Conservation (phyloP, 2,329 filamentous ascomycete genomes). For the Arthrobotrys sinensis region DNA sequence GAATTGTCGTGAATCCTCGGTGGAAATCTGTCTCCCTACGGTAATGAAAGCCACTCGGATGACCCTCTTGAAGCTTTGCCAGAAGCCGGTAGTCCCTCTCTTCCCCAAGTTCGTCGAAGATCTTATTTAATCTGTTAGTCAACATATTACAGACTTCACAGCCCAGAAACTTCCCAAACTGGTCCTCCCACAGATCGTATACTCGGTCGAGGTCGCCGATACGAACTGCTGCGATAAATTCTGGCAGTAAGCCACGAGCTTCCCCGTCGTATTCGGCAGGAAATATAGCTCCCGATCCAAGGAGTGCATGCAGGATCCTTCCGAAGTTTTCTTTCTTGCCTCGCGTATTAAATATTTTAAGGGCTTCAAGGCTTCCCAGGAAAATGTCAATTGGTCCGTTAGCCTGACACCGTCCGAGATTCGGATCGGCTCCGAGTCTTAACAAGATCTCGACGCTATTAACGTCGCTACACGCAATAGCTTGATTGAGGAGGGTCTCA, state of each 20-base stretch:
- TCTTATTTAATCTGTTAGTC: neutral
- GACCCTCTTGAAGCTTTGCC: no score
- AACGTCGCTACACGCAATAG: neutral
- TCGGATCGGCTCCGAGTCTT: neutral
- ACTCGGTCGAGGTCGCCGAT: neutral
- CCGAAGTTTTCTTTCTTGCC: neutral
- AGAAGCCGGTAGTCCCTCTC: neutral
- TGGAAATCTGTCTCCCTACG: no score
- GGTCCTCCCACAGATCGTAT: neutral
- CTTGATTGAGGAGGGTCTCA: slow-evolving; percentile 6
- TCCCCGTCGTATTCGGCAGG: neutral
- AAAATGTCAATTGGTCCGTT: no score
- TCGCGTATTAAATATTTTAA: neutral
- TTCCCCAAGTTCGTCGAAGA: neutral
- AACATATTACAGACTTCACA: neutral
- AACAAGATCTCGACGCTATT: neutral
- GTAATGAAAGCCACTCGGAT: no score
- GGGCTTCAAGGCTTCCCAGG: neutral
- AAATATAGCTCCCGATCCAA: neutral
- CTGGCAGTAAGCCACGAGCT: neutral
- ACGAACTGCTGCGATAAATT: neutral
- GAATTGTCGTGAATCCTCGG: neutral
- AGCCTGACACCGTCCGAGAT: no score
- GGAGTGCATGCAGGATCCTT: neutral
- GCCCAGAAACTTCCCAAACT: no score